Base-by-base conservation (phyloP, 768 basidiomycete species). In the Gloeostereum incarnatum region DNA sequence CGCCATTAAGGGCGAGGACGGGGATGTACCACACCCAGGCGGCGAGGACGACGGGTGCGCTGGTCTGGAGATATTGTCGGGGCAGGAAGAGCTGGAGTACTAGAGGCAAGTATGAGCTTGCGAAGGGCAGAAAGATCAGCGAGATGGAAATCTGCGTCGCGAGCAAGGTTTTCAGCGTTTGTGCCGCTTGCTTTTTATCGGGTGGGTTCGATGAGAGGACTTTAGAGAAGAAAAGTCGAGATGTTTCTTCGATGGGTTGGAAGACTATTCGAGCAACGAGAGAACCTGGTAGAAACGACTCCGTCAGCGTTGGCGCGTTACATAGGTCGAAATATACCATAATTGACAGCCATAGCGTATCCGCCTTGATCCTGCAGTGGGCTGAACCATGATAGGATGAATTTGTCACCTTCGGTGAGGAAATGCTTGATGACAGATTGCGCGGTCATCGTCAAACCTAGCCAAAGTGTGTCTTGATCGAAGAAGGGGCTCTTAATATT, bases 341-440 rank as follows among this genome's bases (percentile, higher is more conserved):
- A 99, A 57, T 97, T 98, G 26, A 85, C 82, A 9, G 96, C 94
- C 9, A 98, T 68, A 0, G 93, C 94, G 56, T 96, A 98, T 1
- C 91, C 93, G 3, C 90, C 94, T 58, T 97, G 92, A 54, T 93
- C 84, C 32, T 78, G 66, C 35, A 94, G 61, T 21, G 84, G 79
- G 42, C 90, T 91, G 51, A 89, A 77, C 54, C 73, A 76, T 0
- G 88, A 87, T 13, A 99, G 68, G 8, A 94, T 71, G 31, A 98
- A 63, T 51, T 96, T 90, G 57, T 99, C 96, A 3, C 89, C 91
- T 52, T 98, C 96, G 0, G 94, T 98, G 19, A 99, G 64, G 45
- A 97, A 73, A 56, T 98, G 96, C 56, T 99, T 99, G 45, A 97
- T 68, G 2, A 96, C 45, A 1, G 86, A 90, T 55, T 98, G 96